These are phyloP conservation scores for Leptographium galeiforme DNA, from an alignment of 2,329 filamentous ascomycete species.

Conservation along the genomic window DNA sequence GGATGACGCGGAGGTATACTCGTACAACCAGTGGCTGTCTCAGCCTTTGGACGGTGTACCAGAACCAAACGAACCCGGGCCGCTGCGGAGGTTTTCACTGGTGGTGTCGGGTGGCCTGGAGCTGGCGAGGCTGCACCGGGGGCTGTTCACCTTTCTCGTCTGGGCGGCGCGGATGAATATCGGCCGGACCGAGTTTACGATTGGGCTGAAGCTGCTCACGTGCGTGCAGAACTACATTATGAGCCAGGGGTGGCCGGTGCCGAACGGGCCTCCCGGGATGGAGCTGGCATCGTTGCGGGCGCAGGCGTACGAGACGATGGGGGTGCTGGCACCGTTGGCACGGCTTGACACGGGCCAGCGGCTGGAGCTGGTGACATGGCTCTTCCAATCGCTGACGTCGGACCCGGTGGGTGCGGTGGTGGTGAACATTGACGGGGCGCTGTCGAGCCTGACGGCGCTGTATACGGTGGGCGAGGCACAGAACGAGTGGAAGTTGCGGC, in stretches of 20 bases:
- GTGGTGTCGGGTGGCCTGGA: slow-evolving; percentile 49
- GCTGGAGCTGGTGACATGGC: slow-evolving; percentile 49
- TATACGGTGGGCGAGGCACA: slow-evolving; percentile 17
- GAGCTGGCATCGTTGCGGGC: slow-evolving; percentile 57
- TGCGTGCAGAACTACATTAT: slow-evolving; percentile 62
- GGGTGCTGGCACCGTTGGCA: slow-evolving; percentile 58
- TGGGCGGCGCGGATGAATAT: slow-evolving; percentile 71
- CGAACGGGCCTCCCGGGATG: slow-evolving; percentile 16
- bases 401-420: slow-evolving; percentile 65
- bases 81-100: background rate
- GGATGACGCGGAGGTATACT: slow-evolving; percentile 7
- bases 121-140: slow-evolving; percentile 63
- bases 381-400: slow-evolving; percentile 71
- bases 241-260: slow-evolving; percentile 68
- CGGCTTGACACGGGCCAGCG: slow-evolving; percentile 37
- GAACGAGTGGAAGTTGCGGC: slow-evolving; percentile 22
- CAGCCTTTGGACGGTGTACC: background rate
- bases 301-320: slow-evolving; percentile 82
- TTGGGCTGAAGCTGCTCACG: slow-evolving; percentile 41
- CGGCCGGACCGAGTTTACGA: slow-evolving; percentile 37
- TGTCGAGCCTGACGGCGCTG: slow-evolving; percentile 55
- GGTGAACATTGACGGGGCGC: slow-evolving; percentile 77
- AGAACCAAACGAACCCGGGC: slow-evolving; percentile 1
- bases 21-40: no score
- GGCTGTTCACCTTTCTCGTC: slow-evolving; percentile 74